Percentiles rank a stretch among this genome's conserved stretches.
These are phyloP conservation scores for Acrocalymma vagum DNA, from an alignment of 2,329 filamentous ascomycete species.

Conservation along the genomic window DNA sequence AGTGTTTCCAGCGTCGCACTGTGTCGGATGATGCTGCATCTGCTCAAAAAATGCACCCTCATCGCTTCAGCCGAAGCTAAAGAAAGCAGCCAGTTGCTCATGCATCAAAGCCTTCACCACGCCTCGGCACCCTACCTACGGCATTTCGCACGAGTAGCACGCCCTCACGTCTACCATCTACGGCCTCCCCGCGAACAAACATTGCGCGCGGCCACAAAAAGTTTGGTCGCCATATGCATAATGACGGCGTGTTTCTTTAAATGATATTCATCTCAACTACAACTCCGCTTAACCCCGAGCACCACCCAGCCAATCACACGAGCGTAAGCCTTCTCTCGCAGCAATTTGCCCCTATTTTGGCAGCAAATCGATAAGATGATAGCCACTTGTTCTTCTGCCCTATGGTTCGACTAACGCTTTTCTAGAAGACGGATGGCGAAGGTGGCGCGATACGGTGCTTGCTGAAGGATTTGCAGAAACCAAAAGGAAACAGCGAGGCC, in stretches of 20 bases:
- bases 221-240: too few species aligned
- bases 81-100: too few species aligned
- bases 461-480: too few species aligned
- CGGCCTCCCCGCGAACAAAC: slow-evolving; percentile 1
- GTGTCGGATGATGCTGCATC: slow-evolving; percentile 7
- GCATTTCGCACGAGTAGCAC: slow-evolving; percentile 8
- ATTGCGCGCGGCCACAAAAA: too few species aligned
- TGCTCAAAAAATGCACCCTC: background rate
- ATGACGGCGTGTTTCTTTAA: slow-evolving; percentile 30
- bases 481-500: too few species aligned
- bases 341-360: slow-evolving; percentile 21
- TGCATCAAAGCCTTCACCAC: slow-evolving; percentile 1
- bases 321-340: too few species aligned
- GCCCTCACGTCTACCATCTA: slow-evolving; percentile 1
- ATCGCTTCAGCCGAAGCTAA: background rate
- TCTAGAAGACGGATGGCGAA: slow-evolving; percentile 24
- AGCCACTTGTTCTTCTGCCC: slow-evolving; percentile 10
- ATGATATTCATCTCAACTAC: slow-evolving; percentile 24
- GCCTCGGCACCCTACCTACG: background rate
- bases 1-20: slow-evolving; percentile 17
- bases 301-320: slow-evolving; percentile 21
- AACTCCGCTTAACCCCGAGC: slow-evolving; percentile 35
- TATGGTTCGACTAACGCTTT: slow-evolving; percentile 20
- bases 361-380: slow-evolving; percentile 27
- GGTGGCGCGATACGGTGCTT: slow-evolving; percentile 20